phyloP scores from a whole-genome alignment of 306 rosid species.

The Alnus glutinosa region DNA sequence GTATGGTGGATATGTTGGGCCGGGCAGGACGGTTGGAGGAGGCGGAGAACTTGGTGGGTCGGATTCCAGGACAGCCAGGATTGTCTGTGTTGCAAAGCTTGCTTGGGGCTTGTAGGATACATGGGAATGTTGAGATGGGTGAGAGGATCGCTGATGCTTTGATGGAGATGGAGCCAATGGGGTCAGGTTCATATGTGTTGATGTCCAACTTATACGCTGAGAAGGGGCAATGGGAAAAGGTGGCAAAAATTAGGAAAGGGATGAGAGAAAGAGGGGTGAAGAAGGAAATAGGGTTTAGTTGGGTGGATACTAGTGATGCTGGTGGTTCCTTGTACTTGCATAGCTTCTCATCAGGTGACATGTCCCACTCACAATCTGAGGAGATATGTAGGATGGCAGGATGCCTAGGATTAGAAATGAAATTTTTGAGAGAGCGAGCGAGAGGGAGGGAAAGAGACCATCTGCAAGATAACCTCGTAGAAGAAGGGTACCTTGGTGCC shows the following conservation, averaged over 20 bases:
- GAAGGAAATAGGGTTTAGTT: conserved; percentile 79
- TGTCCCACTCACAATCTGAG: conserved; percentile 56
- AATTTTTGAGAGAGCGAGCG: conserved; percentile 39
- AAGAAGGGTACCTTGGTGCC: background rate
- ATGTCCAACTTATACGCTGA: conserved; percentile 79
- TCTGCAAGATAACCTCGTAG: too few relatives aligned
- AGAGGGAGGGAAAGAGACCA: conserved; percentile 21
- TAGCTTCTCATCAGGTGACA: conserved; percentile 80
- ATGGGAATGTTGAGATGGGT: conserved; percentile 34
- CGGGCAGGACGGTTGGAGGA: conserved; percentile 66
- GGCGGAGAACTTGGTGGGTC: conserved; percentile 57
- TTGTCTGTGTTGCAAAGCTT: conserved; percentile 70
- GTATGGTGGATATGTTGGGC: conserved; percentile 83
- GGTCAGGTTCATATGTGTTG: conserved; percentile 69
- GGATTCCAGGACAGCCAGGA: conserved; percentile 71
- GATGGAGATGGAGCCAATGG: conserved; percentile 64
- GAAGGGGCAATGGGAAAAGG: conserved; percentile 85
- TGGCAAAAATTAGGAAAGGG: conserved; percentile 60
- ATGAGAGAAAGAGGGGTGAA: conserved; percentile 78
- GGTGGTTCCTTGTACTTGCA: conserved; percentile 59
- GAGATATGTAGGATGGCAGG: conserved; percentile 66
- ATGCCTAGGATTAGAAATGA: conserved; percentile 63
- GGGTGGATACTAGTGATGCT: conserved; percentile 60
- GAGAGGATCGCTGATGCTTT: conserved; percentile 51
- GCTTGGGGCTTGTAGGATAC: conserved; percentile 73